Evolutionary conservation across 495 filamentous ascomycete genomes (phyloP).

Genomic region (Clavariopsis aquatica): DNA sequence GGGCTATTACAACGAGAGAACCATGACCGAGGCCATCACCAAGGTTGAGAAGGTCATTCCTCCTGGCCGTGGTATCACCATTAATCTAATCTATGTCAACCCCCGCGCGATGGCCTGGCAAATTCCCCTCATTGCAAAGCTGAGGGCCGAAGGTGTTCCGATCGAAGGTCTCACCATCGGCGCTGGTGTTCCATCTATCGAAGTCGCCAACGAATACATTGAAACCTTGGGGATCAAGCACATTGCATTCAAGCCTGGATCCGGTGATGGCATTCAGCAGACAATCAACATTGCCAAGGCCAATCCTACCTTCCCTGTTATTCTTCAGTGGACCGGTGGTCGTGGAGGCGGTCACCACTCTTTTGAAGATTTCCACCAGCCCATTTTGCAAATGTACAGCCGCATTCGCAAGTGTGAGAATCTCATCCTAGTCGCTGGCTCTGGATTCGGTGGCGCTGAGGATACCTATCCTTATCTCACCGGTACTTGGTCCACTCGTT

Average conservation of each 20-base stretch:
- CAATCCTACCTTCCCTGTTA: constrained; percentile 83
- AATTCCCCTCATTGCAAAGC: constrained; percentile 81
- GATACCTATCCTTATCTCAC: constrained; percentile 94
- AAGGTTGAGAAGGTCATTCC: constrained; percentile 90
- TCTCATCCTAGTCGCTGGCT: constrained; percentile 84
- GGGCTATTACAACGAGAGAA: constrained; percentile 90
- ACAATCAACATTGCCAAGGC: constrained; percentile 93
- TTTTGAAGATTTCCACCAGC: constrained; percentile 92
- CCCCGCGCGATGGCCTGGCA: constrained; percentile 97
- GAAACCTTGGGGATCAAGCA: constrained; percentile 92
- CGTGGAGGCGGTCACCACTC: constrained; percentile 94
- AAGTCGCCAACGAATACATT: constrained; percentile 92
- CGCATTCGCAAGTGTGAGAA: constrained; percentile 80
- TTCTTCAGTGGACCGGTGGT: constrained; percentile 93
- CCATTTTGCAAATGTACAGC: constrained; percentile 87
- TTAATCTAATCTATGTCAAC: constrained; percentile 97
- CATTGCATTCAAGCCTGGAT: constrained; percentile 93
- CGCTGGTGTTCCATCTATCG: constrained; percentile 89
- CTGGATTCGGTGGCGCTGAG: constrained; percentile 86
- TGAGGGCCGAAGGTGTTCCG: constrained; percentile 84
- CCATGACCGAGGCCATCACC: constrained; percentile 81
- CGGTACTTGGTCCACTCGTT: constrained; percentile 79
- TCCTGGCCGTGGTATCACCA: constrained; percentile 85
- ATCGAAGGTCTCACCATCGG: constrained; percentile 95
- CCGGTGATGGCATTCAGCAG: constrained; percentile 81